Evolutionary conservation across 2,329 filamentous ascomycete species (phyloP).

Genomic region (Diaporthe velutina): DNA sequence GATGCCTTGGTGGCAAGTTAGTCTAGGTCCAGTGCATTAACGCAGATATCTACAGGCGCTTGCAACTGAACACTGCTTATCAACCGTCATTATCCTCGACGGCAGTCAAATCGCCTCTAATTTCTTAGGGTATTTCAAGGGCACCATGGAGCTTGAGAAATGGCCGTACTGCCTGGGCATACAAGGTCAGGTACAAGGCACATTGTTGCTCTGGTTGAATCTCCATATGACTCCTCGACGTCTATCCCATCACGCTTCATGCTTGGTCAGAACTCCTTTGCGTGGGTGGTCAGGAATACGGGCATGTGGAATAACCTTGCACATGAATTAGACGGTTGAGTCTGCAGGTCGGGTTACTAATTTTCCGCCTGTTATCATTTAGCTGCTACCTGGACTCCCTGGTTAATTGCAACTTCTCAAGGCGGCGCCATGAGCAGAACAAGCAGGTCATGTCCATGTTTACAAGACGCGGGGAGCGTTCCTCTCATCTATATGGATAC

Average conservation of each 20-base stretch:
- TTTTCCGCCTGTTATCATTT: no score
- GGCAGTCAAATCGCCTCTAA: neutral
- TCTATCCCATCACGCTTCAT: neutral
- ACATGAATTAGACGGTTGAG: neutral
- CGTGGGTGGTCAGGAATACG: neutral
- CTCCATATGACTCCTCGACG: neutral
- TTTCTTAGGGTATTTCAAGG: neutral
- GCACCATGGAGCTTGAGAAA: neutral
- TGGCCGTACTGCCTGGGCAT: neutral
- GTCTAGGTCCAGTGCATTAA: neutral
- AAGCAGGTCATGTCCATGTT: no score
- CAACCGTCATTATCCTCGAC: neutral
- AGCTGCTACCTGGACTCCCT: rapidly evolving
- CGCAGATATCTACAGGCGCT: neutral
- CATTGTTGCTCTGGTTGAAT: neutral
- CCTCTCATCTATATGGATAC: neutral
- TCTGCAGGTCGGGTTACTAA: rapidly evolving
- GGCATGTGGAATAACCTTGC: neutral
- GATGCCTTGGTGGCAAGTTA: neutral
- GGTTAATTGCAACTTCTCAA: rapidly evolving
- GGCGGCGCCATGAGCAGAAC: neutral
- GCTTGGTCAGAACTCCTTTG: neutral
- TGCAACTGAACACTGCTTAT: neutral
- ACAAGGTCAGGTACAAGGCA: no score
- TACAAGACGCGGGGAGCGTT: neutral